Evolutionary conservation across 768 basidiomycete species (phyloP).

Genomic region (Flagelloscypha sp.): DNA sequence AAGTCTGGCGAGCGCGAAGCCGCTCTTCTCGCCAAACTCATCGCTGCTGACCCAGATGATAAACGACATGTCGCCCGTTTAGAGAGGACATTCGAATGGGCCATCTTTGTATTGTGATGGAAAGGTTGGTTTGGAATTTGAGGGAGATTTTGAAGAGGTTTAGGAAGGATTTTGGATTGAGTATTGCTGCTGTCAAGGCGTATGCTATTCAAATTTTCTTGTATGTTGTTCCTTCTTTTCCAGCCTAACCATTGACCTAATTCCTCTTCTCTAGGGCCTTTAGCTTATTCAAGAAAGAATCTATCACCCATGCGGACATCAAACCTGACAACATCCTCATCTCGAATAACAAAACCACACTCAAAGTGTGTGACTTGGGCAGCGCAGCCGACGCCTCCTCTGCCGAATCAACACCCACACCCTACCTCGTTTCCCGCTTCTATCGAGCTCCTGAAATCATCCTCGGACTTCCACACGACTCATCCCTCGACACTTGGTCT

Average conservation of each 20-base stretch:
- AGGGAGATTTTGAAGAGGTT: slow-evolving; percentile 75
- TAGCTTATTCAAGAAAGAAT: slow-evolving; percentile 56
- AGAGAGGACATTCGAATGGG: slow-evolving; percentile 65
- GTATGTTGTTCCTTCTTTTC: too few relatives aligned
- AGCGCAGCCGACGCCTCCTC: slow-evolving; percentile 65
- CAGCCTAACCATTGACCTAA: too few relatives aligned
- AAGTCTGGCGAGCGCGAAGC: slow-evolving; percentile 69
- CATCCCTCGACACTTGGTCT: slow-evolving; percentile 66
- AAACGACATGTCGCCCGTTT: slow-evolving; percentile 67
- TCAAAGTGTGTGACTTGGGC: slow-evolving; percentile 70
- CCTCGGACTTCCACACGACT: slow-evolving; percentile 67
- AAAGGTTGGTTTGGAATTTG: slow-evolving; percentile 63
- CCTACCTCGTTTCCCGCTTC: slow-evolving; percentile 69
- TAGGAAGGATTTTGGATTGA: slow-evolving; percentile 71
- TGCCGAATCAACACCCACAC: slow-evolving; percentile 72
- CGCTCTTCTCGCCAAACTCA: slow-evolving; percentile 55
- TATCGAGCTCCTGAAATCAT: slow-evolving; percentile 79
- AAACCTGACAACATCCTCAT: slow-evolving; percentile 79
- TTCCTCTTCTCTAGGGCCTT: too few relatives aligned
- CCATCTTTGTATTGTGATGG: slow-evolving; percentile 69
- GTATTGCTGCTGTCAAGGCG: slow-evolving; percentile 65
- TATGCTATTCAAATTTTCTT: slow-evolving; percentile 72
- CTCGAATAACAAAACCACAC: slow-evolving; percentile 60
- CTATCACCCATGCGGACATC: slow-evolving; percentile 72
- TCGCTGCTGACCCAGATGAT: slow-evolving; percentile 64